phyloP scores from a whole-genome alignment of 176 grass and related monocot genomes.

The Triticum monococcum region DNA sequence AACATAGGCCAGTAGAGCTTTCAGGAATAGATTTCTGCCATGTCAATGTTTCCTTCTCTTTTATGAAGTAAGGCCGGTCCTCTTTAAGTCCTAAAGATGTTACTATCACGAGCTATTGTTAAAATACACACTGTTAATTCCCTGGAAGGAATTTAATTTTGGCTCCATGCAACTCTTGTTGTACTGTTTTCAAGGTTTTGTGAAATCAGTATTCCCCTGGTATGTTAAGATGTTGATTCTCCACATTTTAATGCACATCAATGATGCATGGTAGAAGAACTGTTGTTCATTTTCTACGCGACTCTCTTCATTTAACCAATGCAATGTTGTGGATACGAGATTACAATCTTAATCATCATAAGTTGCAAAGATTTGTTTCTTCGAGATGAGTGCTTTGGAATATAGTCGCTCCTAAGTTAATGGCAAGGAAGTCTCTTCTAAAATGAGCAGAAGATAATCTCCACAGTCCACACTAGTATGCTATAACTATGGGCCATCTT shows the following conservation, averaged over 20 bases:
- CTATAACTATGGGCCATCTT: constrained; percentile 1
- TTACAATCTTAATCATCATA: background rate
- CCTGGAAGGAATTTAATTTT: constrained; percentile 8
- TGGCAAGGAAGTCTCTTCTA: background rate
- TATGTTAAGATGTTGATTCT: background rate
- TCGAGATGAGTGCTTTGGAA: background rate
- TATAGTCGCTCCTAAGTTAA: background rate
- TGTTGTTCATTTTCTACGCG: background rate
- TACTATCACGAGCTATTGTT: background rate
- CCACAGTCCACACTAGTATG: background rate
- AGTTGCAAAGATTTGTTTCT: background rate
- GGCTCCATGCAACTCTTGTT: background rate
- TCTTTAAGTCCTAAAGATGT: background rate
- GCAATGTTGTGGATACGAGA: background rate
- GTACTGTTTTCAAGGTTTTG: background rate
- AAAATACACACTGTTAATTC: background rate
- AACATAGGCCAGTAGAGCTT: background rate
- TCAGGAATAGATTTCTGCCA: background rate
- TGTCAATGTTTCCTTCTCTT: background rate
- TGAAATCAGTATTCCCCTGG: background rate
- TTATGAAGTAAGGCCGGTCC: background rate
- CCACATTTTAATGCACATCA: background rate
- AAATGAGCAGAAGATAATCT: constrained; percentile 11
- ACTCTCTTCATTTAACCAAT: background rate
- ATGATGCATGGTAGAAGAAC: background rate